Base-by-base conservation (phyloP, 2,329 filamentous ascomycete species). In the Phialocephala sp. region DNA sequence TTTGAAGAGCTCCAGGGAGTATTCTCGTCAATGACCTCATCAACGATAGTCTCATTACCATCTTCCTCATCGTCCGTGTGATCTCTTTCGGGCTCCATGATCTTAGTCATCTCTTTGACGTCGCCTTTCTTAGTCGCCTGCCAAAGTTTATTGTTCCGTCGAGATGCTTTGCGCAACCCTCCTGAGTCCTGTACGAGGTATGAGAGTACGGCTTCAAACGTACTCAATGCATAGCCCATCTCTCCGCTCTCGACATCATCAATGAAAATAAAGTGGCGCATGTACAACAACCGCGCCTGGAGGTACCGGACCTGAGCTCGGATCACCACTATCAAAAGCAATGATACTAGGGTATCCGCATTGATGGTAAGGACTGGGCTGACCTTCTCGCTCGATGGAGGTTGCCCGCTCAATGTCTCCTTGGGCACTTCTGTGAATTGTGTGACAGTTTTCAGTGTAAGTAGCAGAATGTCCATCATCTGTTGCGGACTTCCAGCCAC, bases 241-340 rank as follows among this genome's bases (percentile, higher is more conserved):
- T 99, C 95, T 58, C 95, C 95, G 67, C 89, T 96, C 71, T 99
- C 95, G 9, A 99, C 93, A 79, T 99, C 95, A 72, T 98, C 95
- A 59, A 97, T 94, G 78, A 97, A 99, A 71, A 97, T 95, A 75
- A 97, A 99, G 74, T 97, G 93, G 52, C 94, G 91, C 84, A 98
- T 97, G 76, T 98, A 99, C n/a, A 91, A 84, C 56, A 99, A 81
- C 22, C 94, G 87, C 2, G 95, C 93, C 73, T 97, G 92, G 9
- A 99, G 82, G 78, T 97, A 90, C 65, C 91, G 89, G 32, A 97
- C 89, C 66, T 95, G 91, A 12, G 94, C 92, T 68, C 94, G 87
- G 67, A 99, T 98, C 12, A 99, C 91, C 18, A 99, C 93, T 68
- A 97, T 89, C 22, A 99, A 83, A 15, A 99, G 84, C 66, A 99